Evolutionary conservation across 768 basidiomycete species (phyloP).

Genomic region (Suillus variegatus): DNA sequence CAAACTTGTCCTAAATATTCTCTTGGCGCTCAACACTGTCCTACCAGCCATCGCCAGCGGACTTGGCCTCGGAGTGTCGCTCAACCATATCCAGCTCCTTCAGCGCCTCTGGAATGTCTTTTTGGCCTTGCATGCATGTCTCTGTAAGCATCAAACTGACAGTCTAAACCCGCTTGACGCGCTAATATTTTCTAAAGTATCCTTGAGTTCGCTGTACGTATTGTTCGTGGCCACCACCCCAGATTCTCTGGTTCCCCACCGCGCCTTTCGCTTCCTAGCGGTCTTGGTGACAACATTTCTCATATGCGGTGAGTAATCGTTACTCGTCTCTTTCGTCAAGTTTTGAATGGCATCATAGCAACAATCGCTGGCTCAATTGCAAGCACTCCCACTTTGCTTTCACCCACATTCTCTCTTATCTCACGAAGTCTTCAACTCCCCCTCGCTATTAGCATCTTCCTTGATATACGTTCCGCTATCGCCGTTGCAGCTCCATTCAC

Average conservation of each 20-base stretch:
- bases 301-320: conserved; percentile 26
- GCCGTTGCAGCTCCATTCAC: neutral
- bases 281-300: conserved; percentile 23
- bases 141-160: conserved; percentile 16
- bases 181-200: conserved; percentile 22
- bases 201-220: conserved; percentile 24
- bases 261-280: conserved; percentile 17
- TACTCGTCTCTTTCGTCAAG: neutral
- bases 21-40: conserved; percentile 23
- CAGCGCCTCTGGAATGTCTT: conserved; percentile 18
- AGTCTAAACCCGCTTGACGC: neutral
- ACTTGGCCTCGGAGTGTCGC: conserved; percentile 19
- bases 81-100: conserved; percentile 14
- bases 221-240: conserved; percentile 16
- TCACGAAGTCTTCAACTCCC: conserved; percentile 23
- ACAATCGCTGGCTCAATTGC: conserved; percentile 26
- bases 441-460: conserved; percentile 15
- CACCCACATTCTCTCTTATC: conserved; percentile 23
- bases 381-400: conserved; percentile 25
- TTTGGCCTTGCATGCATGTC: conserved; percentile 20
- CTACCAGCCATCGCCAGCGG: conserved; percentile 26
- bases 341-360: conserved; percentile 15
- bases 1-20: conserved; percentile 8
- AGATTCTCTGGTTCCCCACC: conserved; percentile 9
- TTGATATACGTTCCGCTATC: conserved; percentile 10